Conservation (phyloP, 2,329 filamentous ascomycete genomes). For the Juglanconis oblonga region DNA sequence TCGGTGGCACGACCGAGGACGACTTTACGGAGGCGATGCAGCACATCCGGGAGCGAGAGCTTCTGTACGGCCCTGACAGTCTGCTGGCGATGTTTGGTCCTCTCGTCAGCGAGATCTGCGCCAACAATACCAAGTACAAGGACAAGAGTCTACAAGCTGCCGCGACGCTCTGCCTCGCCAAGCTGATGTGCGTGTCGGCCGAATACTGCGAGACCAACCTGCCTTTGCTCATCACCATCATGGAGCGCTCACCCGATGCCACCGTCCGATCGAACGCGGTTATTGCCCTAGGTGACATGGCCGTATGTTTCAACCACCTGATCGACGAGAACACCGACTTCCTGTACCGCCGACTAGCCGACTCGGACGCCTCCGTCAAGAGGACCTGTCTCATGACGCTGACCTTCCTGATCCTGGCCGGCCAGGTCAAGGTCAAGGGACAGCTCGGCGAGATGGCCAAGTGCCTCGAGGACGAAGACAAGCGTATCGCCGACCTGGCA, state of each 20-base stretch:
- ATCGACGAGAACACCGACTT: slow-evolving; percentile 99
- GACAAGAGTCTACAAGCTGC: slow-evolving; percentile 89
- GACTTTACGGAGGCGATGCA: slow-evolving; percentile 87
- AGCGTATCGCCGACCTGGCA: slow-evolving; percentile 87
- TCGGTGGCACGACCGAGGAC: slow-evolving; percentile 92
- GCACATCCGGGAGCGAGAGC: slow-evolving; percentile 79
- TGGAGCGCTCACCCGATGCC: slow-evolving; percentile 89
- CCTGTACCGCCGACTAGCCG: slow-evolving; percentile 87
- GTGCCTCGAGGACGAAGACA: slow-evolving; percentile 94
- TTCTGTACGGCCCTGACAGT: slow-evolving; percentile 78
- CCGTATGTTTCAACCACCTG: slow-evolving; percentile 97
- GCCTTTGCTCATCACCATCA: slow-evolving; percentile 92
- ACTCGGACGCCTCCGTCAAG: slow-evolving; percentile 86
- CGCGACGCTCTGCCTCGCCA: slow-evolving; percentile 90
- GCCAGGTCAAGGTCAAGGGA: slow-evolving; percentile 98
- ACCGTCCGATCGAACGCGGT: slow-evolving; percentile 95
- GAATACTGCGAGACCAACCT: slow-evolving; percentile 96
- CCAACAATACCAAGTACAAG: slow-evolving; percentile 88
- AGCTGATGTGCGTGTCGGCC: slow-evolving; percentile 96
- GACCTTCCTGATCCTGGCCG: slow-evolving; percentile 93
- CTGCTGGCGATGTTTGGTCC: slow-evolving; percentile 89
- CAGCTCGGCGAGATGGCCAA: slow-evolving; percentile 99
- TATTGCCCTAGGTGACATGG: slow-evolving; percentile 97
- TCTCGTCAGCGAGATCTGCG: slow-evolving; percentile 88
- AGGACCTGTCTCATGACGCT: slow-evolving; percentile 97